Conservation (phyloP, 305 asterid species). For the Andrographis paniculata region DNA sequence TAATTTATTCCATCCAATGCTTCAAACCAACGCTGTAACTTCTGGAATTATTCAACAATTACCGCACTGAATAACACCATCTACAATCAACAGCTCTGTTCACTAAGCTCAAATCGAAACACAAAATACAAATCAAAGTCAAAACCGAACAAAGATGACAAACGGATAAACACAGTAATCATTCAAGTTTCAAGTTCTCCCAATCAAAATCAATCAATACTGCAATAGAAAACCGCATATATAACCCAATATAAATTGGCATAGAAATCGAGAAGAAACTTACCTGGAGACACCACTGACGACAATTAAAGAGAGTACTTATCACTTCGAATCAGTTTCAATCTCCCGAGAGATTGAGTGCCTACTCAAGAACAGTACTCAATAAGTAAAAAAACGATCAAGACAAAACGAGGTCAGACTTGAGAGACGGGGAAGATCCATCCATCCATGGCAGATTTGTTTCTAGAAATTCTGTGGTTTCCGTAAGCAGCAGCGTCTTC, state of each 20-base stretch:
- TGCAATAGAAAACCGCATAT: background rate
- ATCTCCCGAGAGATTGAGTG: conserved; percentile 13
- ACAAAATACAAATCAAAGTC: conserved; percentile 1
- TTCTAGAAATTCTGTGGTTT: no score
- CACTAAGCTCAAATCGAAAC: background rate
- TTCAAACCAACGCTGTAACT: no score
- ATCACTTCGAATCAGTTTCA: background rate
- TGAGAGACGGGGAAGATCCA: no score
- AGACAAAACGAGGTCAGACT: no score
- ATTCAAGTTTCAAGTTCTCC: conserved; percentile 9
- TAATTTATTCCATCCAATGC: no score
- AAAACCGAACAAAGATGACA: conserved; percentile 10
- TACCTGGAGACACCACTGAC: conserved; percentile 32
- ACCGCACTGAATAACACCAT: no score
- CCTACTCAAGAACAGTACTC: no score
- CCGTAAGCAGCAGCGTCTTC: background rate
- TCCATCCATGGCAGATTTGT: no score
- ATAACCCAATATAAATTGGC: background rate
- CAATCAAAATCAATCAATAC: conserved; percentile 7
- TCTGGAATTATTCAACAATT: no score
- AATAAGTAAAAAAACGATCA: no score
- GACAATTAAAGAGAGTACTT: conserved; percentile 11
- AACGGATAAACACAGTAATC: conserved; percentile 7
- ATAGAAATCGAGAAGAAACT: conserved; percentile 9
- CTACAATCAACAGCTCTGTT: no score